phyloP scores from a whole-genome alignment of 2,329 filamentous ascomycete species.

The Trichoderma koningii region DNA sequence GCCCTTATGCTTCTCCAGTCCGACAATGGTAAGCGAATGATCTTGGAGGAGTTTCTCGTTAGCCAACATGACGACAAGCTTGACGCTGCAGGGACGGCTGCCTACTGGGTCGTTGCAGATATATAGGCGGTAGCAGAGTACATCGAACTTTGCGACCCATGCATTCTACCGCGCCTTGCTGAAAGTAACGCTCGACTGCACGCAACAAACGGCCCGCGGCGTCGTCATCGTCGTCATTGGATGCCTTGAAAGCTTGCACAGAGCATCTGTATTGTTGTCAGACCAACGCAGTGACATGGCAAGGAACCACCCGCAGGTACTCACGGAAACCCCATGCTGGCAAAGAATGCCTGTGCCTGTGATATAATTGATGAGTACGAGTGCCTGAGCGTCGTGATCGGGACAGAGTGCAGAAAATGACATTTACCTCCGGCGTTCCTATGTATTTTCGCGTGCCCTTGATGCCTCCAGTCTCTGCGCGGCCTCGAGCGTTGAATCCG shows the following conservation, averaged over 20 bases:
- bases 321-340: constrained; percentile 66
- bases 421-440: constrained; percentile 77
- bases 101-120: constrained; percentile 79
- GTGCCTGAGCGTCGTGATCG: neutral
- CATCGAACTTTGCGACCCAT: constrained; percentile 62
- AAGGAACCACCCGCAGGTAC: constrained; percentile 33
- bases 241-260: constrained; percentile 60
- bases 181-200: constrained; percentile 75
- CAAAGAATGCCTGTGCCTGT: constrained; percentile 77
- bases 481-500: constrained; percentile 74
- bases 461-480: constrained; percentile 83
- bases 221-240: constrained; percentile 45
- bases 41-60: constrained; percentile 47
- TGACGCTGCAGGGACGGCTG: neutral
- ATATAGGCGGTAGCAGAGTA: constrained; percentile 79
- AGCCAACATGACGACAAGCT: neutral
- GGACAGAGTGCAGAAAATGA: no score
- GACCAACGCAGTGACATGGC: neutral
- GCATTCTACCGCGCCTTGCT: constrained; percentile 47
- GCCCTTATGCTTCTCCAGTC: constrained; percentile 69
- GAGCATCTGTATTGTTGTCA: constrained; percentile 52
- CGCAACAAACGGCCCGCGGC: constrained; percentile 60
- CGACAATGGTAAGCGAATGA: constrained; percentile 88
- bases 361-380: constrained; percentile 5
- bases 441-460: constrained; percentile 92